Evolutionary conservation across 768 basidiomycete species (phyloP).

Genomic region (Mycena albidolilacea): DNA sequence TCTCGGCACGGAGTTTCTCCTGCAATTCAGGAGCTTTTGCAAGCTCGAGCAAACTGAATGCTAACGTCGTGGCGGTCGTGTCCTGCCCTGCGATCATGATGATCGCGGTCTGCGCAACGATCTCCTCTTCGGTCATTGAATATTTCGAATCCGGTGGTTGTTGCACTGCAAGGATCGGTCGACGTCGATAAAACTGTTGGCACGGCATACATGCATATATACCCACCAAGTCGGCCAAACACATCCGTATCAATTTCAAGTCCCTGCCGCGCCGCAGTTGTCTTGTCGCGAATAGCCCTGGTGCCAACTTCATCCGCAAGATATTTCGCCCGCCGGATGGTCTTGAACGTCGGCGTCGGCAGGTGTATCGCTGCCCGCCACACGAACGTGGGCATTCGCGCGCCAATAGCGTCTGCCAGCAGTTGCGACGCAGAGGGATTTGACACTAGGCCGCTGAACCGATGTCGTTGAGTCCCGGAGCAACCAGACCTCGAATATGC

Average conservation of each 20-base stretch:
- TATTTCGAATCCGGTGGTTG: not conserved
- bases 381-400: not conserved
- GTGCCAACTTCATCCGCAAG: constrained; percentile 6
- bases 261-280: not conserved
- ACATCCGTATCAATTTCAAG: constrained; percentile 1
- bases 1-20: no score
- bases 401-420: not conserved
- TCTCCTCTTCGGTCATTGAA: not conserved
- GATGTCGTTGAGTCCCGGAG: not conserved
- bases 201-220: not conserved
- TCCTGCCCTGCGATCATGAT: constrained; percentile 32
- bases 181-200: not conserved
- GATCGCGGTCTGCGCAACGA: not conserved
- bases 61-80: constrained; percentile 25
- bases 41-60: constrained; percentile 24
- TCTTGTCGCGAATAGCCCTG: not conserved
- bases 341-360: not conserved
- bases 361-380: not conserved
- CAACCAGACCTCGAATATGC: not conserved
- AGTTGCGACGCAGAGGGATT: not conserved
- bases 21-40: constrained; percentile 8
- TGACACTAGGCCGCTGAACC: not conserved
- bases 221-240: constrained; percentile 16
- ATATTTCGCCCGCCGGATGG: not conserved
- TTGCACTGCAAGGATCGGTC: no score